Conservation (phyloP, 768 basidiomycete genomes). For the Trametes meyenii region DNA sequence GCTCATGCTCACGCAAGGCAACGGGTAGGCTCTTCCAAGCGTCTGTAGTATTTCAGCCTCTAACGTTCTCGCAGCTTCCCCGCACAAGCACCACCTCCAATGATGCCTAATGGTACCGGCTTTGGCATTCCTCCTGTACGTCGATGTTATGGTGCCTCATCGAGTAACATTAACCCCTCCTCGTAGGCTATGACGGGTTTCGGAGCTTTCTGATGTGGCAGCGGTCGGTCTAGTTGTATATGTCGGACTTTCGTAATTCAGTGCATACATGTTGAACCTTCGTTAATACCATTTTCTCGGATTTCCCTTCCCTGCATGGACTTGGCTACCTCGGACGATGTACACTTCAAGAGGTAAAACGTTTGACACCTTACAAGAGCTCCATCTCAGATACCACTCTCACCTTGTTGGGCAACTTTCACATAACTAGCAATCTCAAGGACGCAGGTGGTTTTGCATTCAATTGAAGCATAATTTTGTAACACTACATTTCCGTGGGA, state of each 20-base stretch:
- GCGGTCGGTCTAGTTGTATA: conserved; percentile 24
- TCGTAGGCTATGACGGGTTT: conserved; percentile 68
- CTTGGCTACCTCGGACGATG: background rate
- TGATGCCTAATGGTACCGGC: conserved; percentile 59
- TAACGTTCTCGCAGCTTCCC: conserved; percentile 48
- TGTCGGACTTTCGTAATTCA: conserved; percentile 26
- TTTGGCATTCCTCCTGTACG: conserved; percentile 65
- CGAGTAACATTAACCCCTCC: conserved; percentile 6
- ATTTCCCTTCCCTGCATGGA: background rate
- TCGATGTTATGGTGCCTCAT: conserved; percentile 5
- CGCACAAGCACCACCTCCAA: conserved; percentile 61
- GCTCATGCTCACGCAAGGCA: conserved; percentile 76
- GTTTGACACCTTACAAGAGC: no score
- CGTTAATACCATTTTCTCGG: conserved; percentile 21
- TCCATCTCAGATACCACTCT: no score
- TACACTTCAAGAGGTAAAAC: no score
- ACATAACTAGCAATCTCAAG: no score
- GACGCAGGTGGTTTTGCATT: no score
- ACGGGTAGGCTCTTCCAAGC: conserved; percentile 43
- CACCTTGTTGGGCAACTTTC: no score
- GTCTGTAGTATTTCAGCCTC: conserved; percentile 1
- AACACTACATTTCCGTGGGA: no score
- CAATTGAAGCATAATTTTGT: no score
- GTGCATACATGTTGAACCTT: conserved; percentile 21
- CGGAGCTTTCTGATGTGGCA: conserved; percentile 40